Base-by-base conservation (phyloP, 768 basidiomycete species). In the Dioszegia crocea region DNA sequence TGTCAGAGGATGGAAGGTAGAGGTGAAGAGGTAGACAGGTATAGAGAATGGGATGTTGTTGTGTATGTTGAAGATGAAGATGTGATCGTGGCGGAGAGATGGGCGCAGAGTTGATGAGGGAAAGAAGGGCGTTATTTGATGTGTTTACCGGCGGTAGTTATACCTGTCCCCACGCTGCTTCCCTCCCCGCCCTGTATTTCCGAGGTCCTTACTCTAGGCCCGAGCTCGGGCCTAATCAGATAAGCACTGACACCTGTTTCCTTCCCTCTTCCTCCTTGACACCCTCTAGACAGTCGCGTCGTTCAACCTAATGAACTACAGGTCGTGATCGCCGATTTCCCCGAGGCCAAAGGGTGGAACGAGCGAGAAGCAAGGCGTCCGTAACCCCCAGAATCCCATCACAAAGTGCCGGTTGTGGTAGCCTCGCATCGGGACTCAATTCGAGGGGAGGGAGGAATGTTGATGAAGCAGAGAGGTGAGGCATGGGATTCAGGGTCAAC, bases 261-360 rank as follows among this genome's bases (percentile, higher is more conserved):
- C 40, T 43, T 21, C 21, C 16, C 40, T 43, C 40, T 43, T 43
- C 21, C 40, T 17, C 45, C 9, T 4, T 21, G 6, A 9, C 19
- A 21, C 12, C 40, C 40, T 21, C 40, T 9, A 41, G 21, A 29
- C 45, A 17, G 14, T 29, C 47, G 14, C 47, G 29, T 48, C 47
- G 29, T 48, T 48, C 47, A 48, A 48, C 47, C n/a, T 51, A 14
- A 21, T 38, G n/a, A 21, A 33, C 31, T 36, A 9, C 45, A 8
- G 9, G 21, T 12, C 45, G 19, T 26, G 10, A 27, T 11, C 45
- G 45, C 14, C 45, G 45, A 46, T 51, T 33, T 33, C 14, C 4
- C 31, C 31, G 49, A 39, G 9, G 36, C 27, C 38, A 51, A 38
- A 16, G 29, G 16, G 49, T 51, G 49, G 49, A 33, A 51, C 49